Evolutionary conservation across 495 filamentous ascomycete genomes (phyloP).

Genomic region (Pseudotulostoma volvatum): DNA sequence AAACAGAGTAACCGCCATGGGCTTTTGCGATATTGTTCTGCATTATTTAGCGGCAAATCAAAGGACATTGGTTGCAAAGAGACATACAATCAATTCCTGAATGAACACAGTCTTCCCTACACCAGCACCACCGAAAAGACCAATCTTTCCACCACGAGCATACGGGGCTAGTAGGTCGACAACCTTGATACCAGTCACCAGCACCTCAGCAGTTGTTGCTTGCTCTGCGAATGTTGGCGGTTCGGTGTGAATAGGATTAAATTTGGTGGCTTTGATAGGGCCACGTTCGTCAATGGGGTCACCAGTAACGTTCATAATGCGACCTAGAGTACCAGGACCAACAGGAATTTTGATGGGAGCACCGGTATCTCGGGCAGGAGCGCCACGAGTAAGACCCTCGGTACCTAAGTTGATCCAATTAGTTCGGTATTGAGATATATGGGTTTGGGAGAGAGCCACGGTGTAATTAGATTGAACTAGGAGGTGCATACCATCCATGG

Average conservation of each 20-base stretch:
- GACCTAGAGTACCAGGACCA: slow-evolving; percentile 84
- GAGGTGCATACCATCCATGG: slow-evolving; percentile 83
- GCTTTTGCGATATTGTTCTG: slow-evolving; percentile 99
- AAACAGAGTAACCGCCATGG: slow-evolving; percentile 99
- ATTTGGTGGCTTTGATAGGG: slow-evolving; percentile 82
- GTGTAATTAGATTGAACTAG: no score
- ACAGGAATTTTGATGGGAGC: slow-evolving; percentile 94
- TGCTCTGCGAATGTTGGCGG: slow-evolving; percentile 83
- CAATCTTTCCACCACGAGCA: slow-evolving; percentile 99
- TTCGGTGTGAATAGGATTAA: slow-evolving; percentile 82
- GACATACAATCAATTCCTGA: slow-evolving; percentile 85
- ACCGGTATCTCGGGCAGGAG: slow-evolving; percentile 72
- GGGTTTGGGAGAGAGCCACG: slow-evolving; percentile 1
- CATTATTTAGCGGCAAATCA: background rate
- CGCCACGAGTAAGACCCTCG: slow-evolving; percentile 93
- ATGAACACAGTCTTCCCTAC: slow-evolving; percentile 99
- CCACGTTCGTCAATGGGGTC: slow-evolving; percentile 99
- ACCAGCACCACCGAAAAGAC: slow-evolving; percentile 99
- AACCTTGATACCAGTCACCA: slow-evolving; percentile 99
- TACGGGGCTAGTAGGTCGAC: slow-evolving; percentile 97
- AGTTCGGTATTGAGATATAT: background rate
- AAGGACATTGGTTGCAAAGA: slow-evolving; percentile 1
- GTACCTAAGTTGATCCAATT: slow-evolving; percentile 49
- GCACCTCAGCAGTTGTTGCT: slow-evolving; percentile 86
- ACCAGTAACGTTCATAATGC: slow-evolving; percentile 99